Base-by-base conservation (phyloP, 495 filamentous ascomycete genomes). In the Tuber melanosporum region DNA sequence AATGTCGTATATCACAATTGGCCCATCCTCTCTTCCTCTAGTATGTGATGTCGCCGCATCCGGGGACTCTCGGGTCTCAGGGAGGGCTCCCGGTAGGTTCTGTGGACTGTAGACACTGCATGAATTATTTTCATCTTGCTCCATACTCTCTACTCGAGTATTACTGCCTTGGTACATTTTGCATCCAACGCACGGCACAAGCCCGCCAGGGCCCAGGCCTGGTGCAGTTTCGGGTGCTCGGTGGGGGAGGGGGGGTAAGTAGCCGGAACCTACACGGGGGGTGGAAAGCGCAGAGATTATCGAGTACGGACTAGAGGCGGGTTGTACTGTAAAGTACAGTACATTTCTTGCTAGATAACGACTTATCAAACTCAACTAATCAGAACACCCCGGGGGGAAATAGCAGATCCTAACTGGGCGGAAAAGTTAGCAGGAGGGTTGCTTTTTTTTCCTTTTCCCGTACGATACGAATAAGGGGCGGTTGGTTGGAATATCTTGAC, bases 1-100 rank as follows among this genome's bases (percentile, higher is more conserved):
- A 66, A 32, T 52, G 47, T 52, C 20, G 47, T 52, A n/a, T 52
- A 52, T 62, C 52, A 32, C n/a, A 62, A 66, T 66, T 66, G 57
- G 52, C n/a, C 22, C 52, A 62, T 26, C 52, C 10, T 15, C 5
- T 3, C 12, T 17, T 66, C 26, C 26, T 62, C 52, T 3, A 32
- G 7, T 26, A 41, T 62, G n/a, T 52, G 49, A 22, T 52, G 49
- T 22, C 49, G 12, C 26, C 57, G 57, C 14, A 66, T 17, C 57
- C 14, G 14, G 57, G 57, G 14, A 36, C 57, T 66, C 57, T 66
- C 57, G 57, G 57, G 26, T 66, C 26, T 66, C 15, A 36, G 57
- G 57, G 57, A 66, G 26, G 26, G 32, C 57, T 66, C 57, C 57
- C 57, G 57, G 57, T 3, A 66, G 57, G 57, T 15, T 66, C 26